Evolutionary conservation across 441 rosid species (phyloP), one percentile per base, ranked within the genome.

Genomic region (Jatropha multifida): DNA sequence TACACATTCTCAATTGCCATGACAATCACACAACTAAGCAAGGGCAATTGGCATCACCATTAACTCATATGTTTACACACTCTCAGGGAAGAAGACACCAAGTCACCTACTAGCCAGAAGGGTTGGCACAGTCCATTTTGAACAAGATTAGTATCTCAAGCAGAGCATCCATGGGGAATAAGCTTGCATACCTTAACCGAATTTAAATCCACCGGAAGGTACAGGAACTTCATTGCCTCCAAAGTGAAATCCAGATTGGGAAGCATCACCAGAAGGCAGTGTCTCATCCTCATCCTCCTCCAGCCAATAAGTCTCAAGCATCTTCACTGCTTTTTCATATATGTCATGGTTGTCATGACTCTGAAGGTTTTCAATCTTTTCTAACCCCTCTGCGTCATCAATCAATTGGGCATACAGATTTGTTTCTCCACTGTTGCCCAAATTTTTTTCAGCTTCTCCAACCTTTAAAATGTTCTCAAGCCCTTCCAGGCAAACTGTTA

Each of bases 381-480:
- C 89, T 42, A 89, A 73, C 52, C 96, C 97, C 75, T 88, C 92
- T 2, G 90, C 90, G 54, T 92, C 97, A 60, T 89, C 94, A 40
- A 90, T 87, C 88, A 90, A 84, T 78, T 90, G 92, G 44, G 92
- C 86, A 79, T 82, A 90, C 42, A 80, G 65, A 79, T 89, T 92
- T 66, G 78, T 84, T 73, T 78, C 90, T 54, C 86, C 88, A 23
- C 83, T 78, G 77, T 49, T 78, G 41, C 92, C 91, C 75, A 85
- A 70, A 68, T 58, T 86, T 84, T 89, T 91, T 55, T 87, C 90
- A 2, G 90, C 85, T 80, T 94, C 93, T 65, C 97, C 98, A 46
- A 87, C 93, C 93, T 90, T 92, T 76, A 92, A 81, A 42, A 94
- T 92, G 86, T 94, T 94, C 72, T 92, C 96, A 32, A 93, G 88